phyloP scores from a whole-genome alignment of 2,329 filamentous ascomycete species.

The Fusarium tupiense region DNA sequence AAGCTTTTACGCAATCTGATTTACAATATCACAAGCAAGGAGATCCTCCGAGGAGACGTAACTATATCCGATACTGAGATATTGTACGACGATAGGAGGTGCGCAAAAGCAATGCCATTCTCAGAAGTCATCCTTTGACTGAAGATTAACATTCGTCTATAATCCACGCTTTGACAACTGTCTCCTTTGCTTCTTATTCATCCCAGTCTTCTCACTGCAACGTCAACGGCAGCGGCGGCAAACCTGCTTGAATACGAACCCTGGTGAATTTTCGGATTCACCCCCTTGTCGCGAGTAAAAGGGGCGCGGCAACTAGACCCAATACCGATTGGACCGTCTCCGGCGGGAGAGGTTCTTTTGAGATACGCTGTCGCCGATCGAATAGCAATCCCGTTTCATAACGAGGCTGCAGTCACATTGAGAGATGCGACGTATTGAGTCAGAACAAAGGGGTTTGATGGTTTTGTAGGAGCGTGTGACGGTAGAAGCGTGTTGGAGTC shows the following conservation, averaged over 20 bases:
- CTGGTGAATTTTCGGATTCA: neutral
- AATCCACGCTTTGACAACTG: neutral
- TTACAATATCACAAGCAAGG: too few relatives aligned
- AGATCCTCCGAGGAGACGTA: neutral
- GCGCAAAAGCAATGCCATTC: neutral
- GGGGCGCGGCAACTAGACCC: neutral
- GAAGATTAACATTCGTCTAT: neutral
- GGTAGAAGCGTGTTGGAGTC: neutral
- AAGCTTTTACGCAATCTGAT: fast-evolving
- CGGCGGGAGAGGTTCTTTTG: neutral
- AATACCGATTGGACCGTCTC: neutral
- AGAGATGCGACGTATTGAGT: neutral
- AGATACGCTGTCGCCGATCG: neutral
- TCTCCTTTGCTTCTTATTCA: neutral
- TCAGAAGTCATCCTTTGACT: neutral
- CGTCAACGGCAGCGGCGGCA: neutral
- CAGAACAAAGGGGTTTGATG: neutral
- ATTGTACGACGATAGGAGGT: neutral
- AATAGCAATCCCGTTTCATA: neutral
- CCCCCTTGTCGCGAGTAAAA: neutral
- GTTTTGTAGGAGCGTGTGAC: neutral
- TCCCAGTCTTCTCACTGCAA: neutral
- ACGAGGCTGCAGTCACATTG: neutral
- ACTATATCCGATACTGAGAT: fast-evolving
- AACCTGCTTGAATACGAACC: neutral